Evolutionary conservation across 306 rosid genomes (phyloP).

Genomic region (Dicorynia guianensis): DNA sequence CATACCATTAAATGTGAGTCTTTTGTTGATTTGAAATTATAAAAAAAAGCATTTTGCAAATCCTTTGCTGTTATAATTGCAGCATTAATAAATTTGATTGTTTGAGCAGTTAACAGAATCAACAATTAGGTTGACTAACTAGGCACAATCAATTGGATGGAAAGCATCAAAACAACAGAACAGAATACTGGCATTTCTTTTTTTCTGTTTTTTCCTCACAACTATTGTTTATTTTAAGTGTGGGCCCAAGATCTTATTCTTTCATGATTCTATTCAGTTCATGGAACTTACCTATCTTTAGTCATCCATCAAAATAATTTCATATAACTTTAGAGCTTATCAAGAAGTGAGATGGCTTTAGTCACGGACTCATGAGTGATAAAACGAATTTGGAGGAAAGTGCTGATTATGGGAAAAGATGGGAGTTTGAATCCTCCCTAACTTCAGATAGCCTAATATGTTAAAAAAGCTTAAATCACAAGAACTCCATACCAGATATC

Average conservation of each 20-base stretch:
- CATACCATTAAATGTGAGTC: too few species aligned
- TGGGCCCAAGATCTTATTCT: conserved; percentile 18
- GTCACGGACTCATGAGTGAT: conserved; percentile 28
- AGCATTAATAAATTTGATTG: neutral
- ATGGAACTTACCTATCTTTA: conserved; percentile 30
- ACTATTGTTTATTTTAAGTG: neutral
- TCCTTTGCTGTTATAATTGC: neutral
- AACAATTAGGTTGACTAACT: conserved; percentile 21
- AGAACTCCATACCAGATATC: neutral
- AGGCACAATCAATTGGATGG: neutral
- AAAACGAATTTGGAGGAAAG: conserved; percentile 18
- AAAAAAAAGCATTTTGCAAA: too few species aligned
- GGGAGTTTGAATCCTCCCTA: neutral
- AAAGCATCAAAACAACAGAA: conserved; percentile 6
- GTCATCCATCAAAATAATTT: conserved; percentile 33
- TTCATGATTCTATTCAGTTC: conserved; percentile 11
- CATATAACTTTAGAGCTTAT: neutral
- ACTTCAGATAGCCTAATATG: neutral
- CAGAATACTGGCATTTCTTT: neutral
- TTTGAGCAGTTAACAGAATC: conserved; percentile 13
- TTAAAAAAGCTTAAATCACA: too few species aligned
- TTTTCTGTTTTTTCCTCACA: conserved; percentile 11
- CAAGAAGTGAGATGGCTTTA: neutral
- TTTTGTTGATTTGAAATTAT: too few species aligned
- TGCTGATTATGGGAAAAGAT: conserved; percentile 7